Conservation (phyloP, 768 basidiomycete species). For the Boletales sp. region DNA sequence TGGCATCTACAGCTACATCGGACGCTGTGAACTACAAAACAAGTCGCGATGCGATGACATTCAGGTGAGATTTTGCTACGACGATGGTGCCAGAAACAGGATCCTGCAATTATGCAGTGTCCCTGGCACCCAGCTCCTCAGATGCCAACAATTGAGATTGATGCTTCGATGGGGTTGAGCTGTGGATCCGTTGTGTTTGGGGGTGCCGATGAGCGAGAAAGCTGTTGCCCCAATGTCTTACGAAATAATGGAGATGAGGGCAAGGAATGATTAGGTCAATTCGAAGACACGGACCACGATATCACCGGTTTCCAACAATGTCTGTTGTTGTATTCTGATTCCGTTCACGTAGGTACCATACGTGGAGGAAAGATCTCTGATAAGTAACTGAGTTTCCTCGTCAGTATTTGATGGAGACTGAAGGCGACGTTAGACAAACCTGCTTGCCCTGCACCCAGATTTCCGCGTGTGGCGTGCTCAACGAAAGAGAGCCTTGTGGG, state of each 20-base stretch:
- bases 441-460: slow-evolving; percentile 44
- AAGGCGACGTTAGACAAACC: slow-evolving; percentile 25
- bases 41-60: neutral
- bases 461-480: slow-evolving; percentile 43
- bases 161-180: slow-evolving; percentile 43
- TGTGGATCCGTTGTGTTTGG: slow-evolving; percentile 41
- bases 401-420: slow-evolving; percentile 7
- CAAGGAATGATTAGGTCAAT: neutral
- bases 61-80: neutral
- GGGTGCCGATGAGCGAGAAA: slow-evolving; percentile 38
- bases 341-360: slow-evolving; percentile 51
- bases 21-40: slow-evolving; percentile 4
- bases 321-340: slow-evolving; percentile 35
- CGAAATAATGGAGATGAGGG: slow-evolving; percentile 6
- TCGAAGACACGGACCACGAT: slow-evolving; percentile 35
- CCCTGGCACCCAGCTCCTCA: slow-evolving; percentile 6
- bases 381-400: slow-evolving; percentile 34
- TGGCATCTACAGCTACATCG: neutral
- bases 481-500: slow-evolving; percentile 34
- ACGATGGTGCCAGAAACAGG: neutral
- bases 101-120: neutral
- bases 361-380: slow-evolving; percentile 44
- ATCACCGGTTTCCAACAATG: slow-evolving; percentile 40
- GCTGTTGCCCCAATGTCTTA: slow-evolving; percentile 40
- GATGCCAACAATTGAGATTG: slow-evolving; percentile 35